Conservation (phyloP, 345 rosid genomes). For the Conringia planisiliqua region DNA sequence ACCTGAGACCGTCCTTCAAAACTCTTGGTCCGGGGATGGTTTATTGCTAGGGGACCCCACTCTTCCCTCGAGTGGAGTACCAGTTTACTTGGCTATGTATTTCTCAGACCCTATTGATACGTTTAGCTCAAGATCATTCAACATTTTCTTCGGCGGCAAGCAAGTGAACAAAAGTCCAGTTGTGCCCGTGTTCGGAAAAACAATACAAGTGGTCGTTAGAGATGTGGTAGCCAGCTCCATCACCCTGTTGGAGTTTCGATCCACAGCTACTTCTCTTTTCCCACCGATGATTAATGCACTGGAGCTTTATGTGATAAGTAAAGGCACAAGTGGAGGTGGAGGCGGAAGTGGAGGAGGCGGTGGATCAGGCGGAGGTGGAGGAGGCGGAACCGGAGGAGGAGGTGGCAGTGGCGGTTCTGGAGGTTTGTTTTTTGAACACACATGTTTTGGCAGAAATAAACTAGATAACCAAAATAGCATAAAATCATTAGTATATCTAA, state of each 20-base stretch:
- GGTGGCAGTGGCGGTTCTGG: not conserved
- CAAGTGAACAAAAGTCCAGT: slow-evolving; percentile 17
- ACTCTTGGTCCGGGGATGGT: not conserved
- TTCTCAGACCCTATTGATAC: slow-evolving; percentile 31
- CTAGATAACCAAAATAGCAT: too few relatives aligned
- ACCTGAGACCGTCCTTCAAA: slow-evolving; percentile 2
- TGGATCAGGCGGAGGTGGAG: not conserved
- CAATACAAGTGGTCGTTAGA: slow-evolving; percentile 15
- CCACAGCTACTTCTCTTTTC: not conserved
- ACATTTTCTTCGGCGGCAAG: slow-evolving; percentile 7
- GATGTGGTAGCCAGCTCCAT: slow-evolving; percentile 18
- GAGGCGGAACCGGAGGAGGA: not conserved
- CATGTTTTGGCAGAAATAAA: too few relatives aligned
- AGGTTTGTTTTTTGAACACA: too few relatives aligned
- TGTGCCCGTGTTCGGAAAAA: slow-evolving; percentile 2
- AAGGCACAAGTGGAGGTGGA: not conserved
- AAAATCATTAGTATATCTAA: too few relatives aligned
- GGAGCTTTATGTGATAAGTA: slow-evolving; percentile 28
- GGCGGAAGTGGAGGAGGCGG: not conserved
- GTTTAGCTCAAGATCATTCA: too few relatives aligned
- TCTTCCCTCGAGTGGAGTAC: slow-evolving; percentile 10
- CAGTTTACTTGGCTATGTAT: slow-evolving; percentile 29
- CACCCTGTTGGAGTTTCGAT: not conserved
- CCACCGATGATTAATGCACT: slow-evolving; percentile 21
- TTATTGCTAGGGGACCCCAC: not conserved